Conservation (phyloP, 257 asterid species). For the Osmanthus fragrans region DNA sequence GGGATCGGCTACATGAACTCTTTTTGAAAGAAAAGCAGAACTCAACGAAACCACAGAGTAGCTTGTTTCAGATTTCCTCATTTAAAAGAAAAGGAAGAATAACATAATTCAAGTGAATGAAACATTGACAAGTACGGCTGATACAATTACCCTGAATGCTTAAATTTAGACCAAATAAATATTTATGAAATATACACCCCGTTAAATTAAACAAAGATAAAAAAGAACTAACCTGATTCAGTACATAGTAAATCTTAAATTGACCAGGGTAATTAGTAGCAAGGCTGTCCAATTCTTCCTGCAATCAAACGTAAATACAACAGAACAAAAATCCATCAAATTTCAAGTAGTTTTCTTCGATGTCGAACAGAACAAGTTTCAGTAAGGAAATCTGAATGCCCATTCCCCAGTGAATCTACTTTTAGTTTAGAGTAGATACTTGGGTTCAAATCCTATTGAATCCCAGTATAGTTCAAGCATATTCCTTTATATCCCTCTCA, state of each 20-base stretch:
- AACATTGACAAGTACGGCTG: too few relatives aligned
- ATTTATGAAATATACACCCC: not conserved
- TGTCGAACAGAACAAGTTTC: not conserved
- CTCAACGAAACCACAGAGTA: too few relatives aligned
- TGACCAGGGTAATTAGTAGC: conserved; percentile 56
- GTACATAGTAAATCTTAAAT: conserved; percentile 75
- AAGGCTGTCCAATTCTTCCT: conserved; percentile 78
- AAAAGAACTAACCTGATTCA: conserved; percentile 62
- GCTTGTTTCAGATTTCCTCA: too few relatives aligned
- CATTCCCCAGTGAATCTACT: not conserved
- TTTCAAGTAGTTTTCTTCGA: not conserved
- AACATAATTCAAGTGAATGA: too few relatives aligned
- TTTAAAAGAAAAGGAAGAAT: too few relatives aligned
- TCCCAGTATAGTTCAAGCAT: not conserved
- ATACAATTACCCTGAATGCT: too few relatives aligned
- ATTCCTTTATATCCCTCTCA: not conserved
- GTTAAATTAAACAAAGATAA: not conserved
- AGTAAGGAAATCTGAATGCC: not conserved
- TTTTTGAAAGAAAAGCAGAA: too few relatives aligned
- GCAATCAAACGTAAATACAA: conserved; percentile 22
- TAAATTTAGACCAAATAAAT: too few relatives aligned
- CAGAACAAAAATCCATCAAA: not conserved
- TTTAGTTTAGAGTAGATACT: not conserved
- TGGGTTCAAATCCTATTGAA: not conserved
- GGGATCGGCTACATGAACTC: too few relatives aligned